These are phyloP conservation scores for Starmerella cellae DNA, from an alignment of 805 yeast species.

Conservation along the genomic window DNA sequence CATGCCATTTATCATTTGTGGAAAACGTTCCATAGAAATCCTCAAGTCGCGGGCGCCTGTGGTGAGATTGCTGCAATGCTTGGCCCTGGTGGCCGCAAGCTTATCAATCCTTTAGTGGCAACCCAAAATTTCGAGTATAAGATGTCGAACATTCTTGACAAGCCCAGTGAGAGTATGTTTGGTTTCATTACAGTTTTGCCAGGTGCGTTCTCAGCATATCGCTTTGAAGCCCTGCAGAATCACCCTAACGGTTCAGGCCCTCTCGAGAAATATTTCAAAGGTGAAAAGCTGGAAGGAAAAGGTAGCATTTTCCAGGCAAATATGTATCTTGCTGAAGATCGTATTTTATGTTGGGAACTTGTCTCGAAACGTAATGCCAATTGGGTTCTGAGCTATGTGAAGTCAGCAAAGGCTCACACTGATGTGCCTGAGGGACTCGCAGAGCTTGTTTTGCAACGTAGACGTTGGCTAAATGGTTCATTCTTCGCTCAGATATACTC, in stretches of 20 bases:
- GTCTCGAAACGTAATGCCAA: conserved; percentile 67
- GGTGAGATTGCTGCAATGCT: conserved; percentile 86
- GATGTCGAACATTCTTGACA: conserved; percentile 86
- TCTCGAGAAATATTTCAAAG: conserved; percentile 77
- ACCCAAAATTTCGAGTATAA: conserved; percentile 96
- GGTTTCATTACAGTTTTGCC: conserved; percentile 92
- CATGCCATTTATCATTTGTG: conserved; percentile 80
- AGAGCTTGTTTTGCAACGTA: conserved; percentile 78
- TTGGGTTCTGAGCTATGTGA: conserved; percentile 76
- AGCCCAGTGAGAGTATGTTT: conserved; percentile 88
- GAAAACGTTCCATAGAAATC: conserved; percentile 65
- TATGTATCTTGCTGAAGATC: conserved; percentile 95
- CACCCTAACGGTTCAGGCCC: conserved; percentile 68
- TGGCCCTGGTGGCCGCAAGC: conserved; percentile 43
- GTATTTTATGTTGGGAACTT: conserved; percentile 86
- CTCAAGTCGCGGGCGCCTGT: conserved; percentile 91
- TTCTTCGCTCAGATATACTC: conserved; percentile 90
- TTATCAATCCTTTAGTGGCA: conserved; percentile 80
- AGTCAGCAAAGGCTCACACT: conserved; percentile 80
- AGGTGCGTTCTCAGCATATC: conserved; percentile 91
- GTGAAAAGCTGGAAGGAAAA: conserved; percentile 64
- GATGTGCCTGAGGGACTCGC: conserved; percentile 86
- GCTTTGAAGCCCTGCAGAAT: conserved; percentile 65
- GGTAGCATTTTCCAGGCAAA: conserved; percentile 83
- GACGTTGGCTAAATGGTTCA: conserved; percentile 96